Evolutionary conservation across 2,329 filamentous ascomycete genomes (phyloP), one percentile per base, ranked within the genome.

Genomic region (Trematosphaeria pertusa): DNA sequence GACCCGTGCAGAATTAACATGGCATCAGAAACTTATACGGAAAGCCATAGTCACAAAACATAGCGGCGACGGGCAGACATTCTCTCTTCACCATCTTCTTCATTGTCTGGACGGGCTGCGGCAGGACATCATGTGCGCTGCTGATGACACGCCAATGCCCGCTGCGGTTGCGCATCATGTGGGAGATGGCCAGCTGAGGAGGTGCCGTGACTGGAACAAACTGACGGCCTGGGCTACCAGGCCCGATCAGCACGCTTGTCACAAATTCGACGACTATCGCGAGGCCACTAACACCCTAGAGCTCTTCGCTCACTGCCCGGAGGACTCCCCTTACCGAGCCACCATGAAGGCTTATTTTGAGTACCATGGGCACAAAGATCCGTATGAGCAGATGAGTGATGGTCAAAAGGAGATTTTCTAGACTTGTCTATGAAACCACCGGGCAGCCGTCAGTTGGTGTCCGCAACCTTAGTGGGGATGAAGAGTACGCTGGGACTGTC

Each of bases 101-200:
- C 68, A 70, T 37, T 71, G 67, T 37, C 41, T 70, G 8, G 66
- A 70, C 35, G 60, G 60, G 8, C 40, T 71, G 10, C 59, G 68
- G 36, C 67, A 70, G 54, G 62, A 69, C 38, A 61, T 70, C 45
- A 64, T 70, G 49, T 71, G 68, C 30, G 56, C 52, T 28, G 68
- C 65, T 15, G 68, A 71, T 38, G 68, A 70, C 46, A 71, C 68
- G 4, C 68, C 67, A 1, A 67, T 70, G 65, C 60, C 66, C 11
- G 65, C 65, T 22, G 45, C 58, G 15, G 32, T 48, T 6, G 51
- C 48, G 2, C 59, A 59, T 32, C 56, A 63, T 15, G 50, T 64
- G 15, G 65, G 63, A 19, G 58, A 65, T 22, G 64, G 59, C 2
- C 67, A 68, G 28, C 21, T 65, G 20, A 61, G 66, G 31, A 54